These are phyloP conservation scores for Fusarium sp. DNA, from an alignment of 2,329 filamentous ascomycete species.

Conservation along the genomic window DNA sequence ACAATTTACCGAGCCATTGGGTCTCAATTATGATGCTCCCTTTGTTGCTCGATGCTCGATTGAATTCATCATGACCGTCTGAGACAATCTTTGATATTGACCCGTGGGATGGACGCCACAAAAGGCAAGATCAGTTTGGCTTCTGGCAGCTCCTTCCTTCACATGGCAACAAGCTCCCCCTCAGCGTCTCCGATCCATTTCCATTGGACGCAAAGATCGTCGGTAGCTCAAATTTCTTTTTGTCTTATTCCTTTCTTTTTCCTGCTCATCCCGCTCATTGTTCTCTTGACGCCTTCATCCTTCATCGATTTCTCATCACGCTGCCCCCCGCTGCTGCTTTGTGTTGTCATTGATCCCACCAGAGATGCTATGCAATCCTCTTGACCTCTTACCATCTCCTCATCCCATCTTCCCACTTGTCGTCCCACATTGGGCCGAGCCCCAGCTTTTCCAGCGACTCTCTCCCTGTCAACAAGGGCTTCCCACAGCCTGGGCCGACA, in stretches of 20 bases:
- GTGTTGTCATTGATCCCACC: not conserved
- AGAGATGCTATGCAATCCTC: conserved; percentile 1
- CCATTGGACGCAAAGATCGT: conserved; percentile 36
- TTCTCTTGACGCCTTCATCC: conserved; percentile 22
- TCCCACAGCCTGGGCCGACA: conserved; percentile 14
- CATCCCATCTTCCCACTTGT: conserved; percentile 17
- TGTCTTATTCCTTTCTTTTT: conserved; percentile 2
- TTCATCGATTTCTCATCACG: conserved; percentile 3
- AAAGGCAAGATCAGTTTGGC: conserved; percentile 3
- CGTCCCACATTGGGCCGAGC: conserved; percentile 18
- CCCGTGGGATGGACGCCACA: conserved; percentile 12
- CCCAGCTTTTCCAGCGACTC: conserved; percentile 15
- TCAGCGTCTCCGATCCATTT: not conserved
- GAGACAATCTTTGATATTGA: conserved; percentile 23
- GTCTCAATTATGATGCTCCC: not conserved
- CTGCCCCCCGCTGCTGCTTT: not conserved
- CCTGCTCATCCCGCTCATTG: not conserved
- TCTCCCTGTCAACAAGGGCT: conserved; percentile 21
- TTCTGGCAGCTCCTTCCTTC: conserved; percentile 14
- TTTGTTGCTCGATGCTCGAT: conserved; percentile 9
- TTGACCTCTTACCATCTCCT: conserved; percentile 15
- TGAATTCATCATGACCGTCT: conserved; percentile 7
- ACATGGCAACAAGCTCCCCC: conserved; percentile 19
- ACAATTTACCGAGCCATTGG: conserved; percentile 11
- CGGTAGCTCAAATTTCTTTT: conserved; percentile 2